Evolutionary conservation across 106 monocot species (phyloP), one percentile per base, ranked within the genome.

Genomic region (Acorus calamus): DNA sequence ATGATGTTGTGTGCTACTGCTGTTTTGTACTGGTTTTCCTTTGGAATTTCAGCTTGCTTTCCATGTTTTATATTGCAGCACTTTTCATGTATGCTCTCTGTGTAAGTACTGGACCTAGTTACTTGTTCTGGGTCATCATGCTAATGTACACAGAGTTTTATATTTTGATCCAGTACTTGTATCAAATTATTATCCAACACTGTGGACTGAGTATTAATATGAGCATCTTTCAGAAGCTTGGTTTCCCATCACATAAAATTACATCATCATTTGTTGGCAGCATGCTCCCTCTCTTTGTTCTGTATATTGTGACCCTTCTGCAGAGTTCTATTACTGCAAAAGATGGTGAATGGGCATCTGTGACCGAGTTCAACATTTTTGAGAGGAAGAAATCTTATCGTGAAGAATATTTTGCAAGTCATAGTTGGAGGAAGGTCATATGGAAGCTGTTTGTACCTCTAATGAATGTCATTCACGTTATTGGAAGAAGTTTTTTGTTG

Each of bases 81-180:
- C 86, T 94, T 74, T 96, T 90, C 70, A 47, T 96, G 12, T 90
- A 96, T 87, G 94, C 94, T 57, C 84, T 96, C 3, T 96, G 94
- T 73, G 94, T 87, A 47, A 90, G 82, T 68, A 82, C 89, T 62
- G 94, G 94, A 11, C 94, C 94, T 51, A 82, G 77, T 80, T 96
- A 78, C 66, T 71, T 84, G 47, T 96, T 96, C 58, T 96, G 94
- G 94, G 53, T 96, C 50, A 74, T 84, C 66, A 87, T 96, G 77
- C 84, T 96, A 5, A 82, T 96, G 51, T 96, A 96, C 42, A 87
- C 94, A 8, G 94, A 96, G 69, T 5, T 84, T 62, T 80, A 96
- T 75, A 90, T 96, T 63, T 75, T 90, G 66, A 70, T 86, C 57
- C 94, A 90, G 66, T 96, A 96, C 64, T 72, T 90, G 56, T 96